These are phyloP conservation scores for Zalerion maritima DNA, from an alignment of 495 filamentous ascomycete species.

Conservation along the genomic window DNA sequence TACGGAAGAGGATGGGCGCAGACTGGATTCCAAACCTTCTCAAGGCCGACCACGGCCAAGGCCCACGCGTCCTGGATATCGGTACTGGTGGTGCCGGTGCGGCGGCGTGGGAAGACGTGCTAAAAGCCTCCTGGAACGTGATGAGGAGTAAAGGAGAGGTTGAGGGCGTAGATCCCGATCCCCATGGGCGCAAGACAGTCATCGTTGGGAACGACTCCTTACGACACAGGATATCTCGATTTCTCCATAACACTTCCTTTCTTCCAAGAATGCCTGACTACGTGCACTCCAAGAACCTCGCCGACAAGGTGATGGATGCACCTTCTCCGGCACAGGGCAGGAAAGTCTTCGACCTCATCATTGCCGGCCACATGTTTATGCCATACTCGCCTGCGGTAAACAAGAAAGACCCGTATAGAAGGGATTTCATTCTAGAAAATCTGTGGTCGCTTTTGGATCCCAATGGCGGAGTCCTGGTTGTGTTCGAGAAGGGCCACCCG, in stretches of 20 bases:
- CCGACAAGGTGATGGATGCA: conserved; percentile 27
- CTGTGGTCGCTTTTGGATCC: conserved; percentile 78
- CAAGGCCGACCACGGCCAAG: conserved; percentile 43
- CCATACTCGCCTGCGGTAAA: no score
- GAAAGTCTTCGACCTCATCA: conserved; percentile 79
- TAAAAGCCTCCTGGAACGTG: conserved; percentile 64
- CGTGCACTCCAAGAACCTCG: conserved; percentile 37
- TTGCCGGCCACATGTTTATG: conserved; percentile 73
- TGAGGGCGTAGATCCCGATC: conserved; percentile 17
- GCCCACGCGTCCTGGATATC: conserved; percentile 69
- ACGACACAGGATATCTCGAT: conserved; percentile 55
- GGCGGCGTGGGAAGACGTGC: conserved; percentile 69
- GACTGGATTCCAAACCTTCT: conserved; percentile 64
- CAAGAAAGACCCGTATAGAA: conserved; percentile 56
- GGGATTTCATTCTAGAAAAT: conserved; percentile 65
- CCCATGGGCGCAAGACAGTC: conserved; percentile 33
- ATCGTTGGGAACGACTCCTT: conserved; percentile 38
- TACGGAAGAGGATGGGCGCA: conserved; percentile 68
- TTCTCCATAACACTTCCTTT: conserved; percentile 83
- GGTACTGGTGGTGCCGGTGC: conserved; percentile 74
- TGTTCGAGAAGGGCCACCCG: conserved; percentile 84
- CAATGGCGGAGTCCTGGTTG: conserved; percentile 70
- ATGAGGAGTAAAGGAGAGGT: conserved; percentile 38
- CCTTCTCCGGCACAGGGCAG: conserved; percentile 31
- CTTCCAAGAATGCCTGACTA: conserved; percentile 88